These are phyloP conservation scores for Panicum hallii DNA, from an alignment of 202 grass and related monocot genomes.

Conservation along the genomic window DNA sequence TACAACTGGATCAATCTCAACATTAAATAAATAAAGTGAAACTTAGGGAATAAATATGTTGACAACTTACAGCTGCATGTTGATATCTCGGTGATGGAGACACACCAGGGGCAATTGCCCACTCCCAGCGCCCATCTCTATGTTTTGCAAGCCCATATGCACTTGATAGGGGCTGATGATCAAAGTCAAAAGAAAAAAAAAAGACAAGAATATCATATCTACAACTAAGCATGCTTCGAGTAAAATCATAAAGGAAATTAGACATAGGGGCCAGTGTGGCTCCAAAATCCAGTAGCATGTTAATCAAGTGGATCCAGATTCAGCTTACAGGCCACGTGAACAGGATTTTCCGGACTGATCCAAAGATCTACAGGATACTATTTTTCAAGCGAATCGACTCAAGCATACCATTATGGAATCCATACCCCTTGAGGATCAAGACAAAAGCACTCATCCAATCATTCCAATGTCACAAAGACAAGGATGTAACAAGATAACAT, in stretches of 20 bases:
- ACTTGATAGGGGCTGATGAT: slow-evolving; percentile 79
- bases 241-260: slow-evolving; percentile 19
- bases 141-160: slow-evolving; percentile 99
- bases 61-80: slow-evolving; percentile 89
- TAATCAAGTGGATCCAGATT: slow-evolving; percentile 19
- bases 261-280: background rate
- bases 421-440: slow-evolving; percentile 12
- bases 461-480: slow-evolving; percentile 26
- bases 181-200: slow-evolving; percentile 16
- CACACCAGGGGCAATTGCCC: slow-evolving; percentile 98
- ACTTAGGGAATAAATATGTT: slow-evolving; percentile 27
- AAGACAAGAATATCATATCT: slow-evolving; percentile 12
- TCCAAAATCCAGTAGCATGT: slow-evolving; percentile 10
- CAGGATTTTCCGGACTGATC: background rate
- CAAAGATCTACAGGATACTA: background rate
- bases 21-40: slow-evolving; percentile 40
- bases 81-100: slow-evolving; percentile 98
- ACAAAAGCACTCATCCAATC: background rate
- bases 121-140: slow-evolving; percentile 99
- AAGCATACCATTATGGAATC: slow-evolving; percentile 5
- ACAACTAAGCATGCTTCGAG: slow-evolving; percentile 17
- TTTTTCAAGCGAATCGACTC: slow-evolving; percentile 16
- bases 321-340: slow-evolving; percentile 6
- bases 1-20: slow-evolving; percentile 9
- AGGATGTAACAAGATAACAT: slow-evolving; percentile 24